These are phyloP conservation scores for Psidium friedrichsthalianum DNA, from an alignment of 345 rosid genomes.

Conservation along the genomic window DNA sequence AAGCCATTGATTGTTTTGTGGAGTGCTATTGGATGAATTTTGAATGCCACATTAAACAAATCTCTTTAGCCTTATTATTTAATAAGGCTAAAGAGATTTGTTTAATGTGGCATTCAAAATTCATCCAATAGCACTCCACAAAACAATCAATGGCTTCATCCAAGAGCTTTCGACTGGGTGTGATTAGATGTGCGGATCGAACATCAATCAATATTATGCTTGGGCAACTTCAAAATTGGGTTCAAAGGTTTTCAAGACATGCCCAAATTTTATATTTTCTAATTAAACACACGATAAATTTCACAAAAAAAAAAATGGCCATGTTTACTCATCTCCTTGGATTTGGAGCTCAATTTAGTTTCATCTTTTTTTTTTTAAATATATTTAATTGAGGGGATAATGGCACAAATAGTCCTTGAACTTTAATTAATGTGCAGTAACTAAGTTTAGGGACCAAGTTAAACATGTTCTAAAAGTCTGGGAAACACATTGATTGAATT, in stretches of 20 bases:
- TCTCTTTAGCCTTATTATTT: background rate
- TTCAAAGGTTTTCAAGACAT: background rate
- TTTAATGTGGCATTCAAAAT: background rate
- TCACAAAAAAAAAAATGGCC: background rate
- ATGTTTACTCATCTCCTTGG: background rate
- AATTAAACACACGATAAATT: background rate
- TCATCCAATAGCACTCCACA: background rate
- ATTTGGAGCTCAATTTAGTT: background rate
- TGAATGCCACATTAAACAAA: background rate
- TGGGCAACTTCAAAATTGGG: background rate
- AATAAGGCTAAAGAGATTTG: background rate
- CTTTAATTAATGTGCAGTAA: too few species aligned
- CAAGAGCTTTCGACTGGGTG: background rate
- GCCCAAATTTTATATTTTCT: background rate
- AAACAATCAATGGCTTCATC: background rate
- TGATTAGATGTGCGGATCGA: background rate
- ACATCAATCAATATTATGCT: background rate
- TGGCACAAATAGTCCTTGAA: too few species aligned
- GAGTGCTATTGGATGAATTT: background rate
- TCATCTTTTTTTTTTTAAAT: background rate
- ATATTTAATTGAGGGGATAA: background rate
- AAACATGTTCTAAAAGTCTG: too few species aligned
- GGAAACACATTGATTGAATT: too few species aligned
- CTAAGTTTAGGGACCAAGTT: too few species aligned
- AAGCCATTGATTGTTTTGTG: background rate